Evolutionary conservation across 495 filamentous ascomycete genomes (phyloP).

Genomic region (Talaromyces wortmannii): DNA sequence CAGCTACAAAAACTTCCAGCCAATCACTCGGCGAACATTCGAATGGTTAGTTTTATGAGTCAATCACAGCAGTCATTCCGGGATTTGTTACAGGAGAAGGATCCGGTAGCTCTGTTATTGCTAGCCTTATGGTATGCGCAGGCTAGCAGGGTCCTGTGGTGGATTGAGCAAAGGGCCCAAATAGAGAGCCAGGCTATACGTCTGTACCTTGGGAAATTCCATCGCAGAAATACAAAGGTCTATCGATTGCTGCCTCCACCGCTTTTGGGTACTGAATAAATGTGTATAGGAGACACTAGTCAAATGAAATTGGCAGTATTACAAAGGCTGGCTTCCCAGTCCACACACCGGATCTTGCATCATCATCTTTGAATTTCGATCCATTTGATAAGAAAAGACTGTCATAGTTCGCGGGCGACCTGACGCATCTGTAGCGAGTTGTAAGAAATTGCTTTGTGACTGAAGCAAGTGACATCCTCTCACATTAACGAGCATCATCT

Average conservation of each 20-base stretch:
- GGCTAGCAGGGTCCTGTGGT: constrained; percentile 21
- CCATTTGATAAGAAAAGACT: too few species aligned
- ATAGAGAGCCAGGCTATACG: constrained; percentile 36
- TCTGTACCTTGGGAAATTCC: constrained; percentile 18
- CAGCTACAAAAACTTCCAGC: constrained; percentile 7
- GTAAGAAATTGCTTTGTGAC: too few species aligned
- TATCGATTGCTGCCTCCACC: not conserved
- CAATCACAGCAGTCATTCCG: constrained; percentile 6
- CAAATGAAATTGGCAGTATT: too few species aligned
- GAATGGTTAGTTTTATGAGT: constrained; percentile 13
- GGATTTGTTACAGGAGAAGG: constrained; percentile 19
- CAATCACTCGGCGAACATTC: constrained; percentile 2
- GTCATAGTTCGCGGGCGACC: too few species aligned
- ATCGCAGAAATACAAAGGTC: not conserved
- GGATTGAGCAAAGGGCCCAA: constrained; percentile 20
- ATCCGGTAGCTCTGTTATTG: constrained; percentile 29
- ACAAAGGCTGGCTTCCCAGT: too few species aligned
- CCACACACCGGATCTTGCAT: too few species aligned
- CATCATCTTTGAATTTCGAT: too few species aligned
- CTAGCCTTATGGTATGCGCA: constrained; percentile 25
- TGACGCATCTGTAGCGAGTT: too few species aligned
- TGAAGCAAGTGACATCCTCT: too few species aligned
- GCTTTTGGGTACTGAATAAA: too few species aligned
- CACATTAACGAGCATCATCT: too few species aligned
- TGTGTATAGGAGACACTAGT: too few species aligned